These are phyloP conservation scores for Antrodiella citrinella DNA, from an alignment of 768 basidiomycete genomes.

Conservation along the genomic window DNA sequence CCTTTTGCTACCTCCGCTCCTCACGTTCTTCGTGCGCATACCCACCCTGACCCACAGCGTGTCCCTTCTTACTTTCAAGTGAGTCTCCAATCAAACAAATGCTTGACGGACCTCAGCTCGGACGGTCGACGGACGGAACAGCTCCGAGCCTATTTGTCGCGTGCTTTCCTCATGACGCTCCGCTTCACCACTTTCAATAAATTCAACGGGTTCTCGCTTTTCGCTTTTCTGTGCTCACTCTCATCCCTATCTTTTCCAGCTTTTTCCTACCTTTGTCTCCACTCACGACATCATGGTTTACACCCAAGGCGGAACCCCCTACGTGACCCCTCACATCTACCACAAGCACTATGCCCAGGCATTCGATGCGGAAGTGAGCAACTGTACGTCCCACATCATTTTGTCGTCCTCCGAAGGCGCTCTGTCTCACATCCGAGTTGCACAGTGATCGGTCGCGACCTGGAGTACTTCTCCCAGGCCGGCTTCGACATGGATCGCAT, in stretches of 20 bases:
- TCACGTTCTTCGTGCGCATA: neutral
- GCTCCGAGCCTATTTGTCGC: too few relatives aligned
- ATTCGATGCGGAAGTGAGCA: slow-evolving; percentile 54
- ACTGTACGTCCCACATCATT: slow-evolving; percentile 42
- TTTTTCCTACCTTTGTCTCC: slow-evolving; percentile 1
- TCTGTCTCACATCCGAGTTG: slow-evolving; percentile 8
- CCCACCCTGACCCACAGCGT: neutral
- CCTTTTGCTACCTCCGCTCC: slow-evolving; percentile 7
- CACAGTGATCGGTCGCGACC: slow-evolving; percentile 83
- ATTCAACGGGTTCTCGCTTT: neutral
- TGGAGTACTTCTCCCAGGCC: slow-evolving; percentile 97
- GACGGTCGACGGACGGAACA: slow-evolving; percentile 1
- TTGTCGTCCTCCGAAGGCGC: neutral
- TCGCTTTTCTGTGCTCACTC: neutral
- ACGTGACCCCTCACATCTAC: slow-evolving; percentile 84
- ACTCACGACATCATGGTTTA: slow-evolving; percentile 46
- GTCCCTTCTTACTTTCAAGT: neutral
- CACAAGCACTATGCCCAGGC: slow-evolving; percentile 80
- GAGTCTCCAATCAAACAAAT: too few relatives aligned
- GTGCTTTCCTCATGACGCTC: slow-evolving; percentile 1
- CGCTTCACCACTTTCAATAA: slow-evolving; percentile 1
- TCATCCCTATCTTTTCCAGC: neutral
- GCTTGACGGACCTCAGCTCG: too few relatives aligned
- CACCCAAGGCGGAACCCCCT: slow-evolving; percentile 61
- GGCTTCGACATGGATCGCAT: slow-evolving; percentile 99